These are phyloP conservation scores for Russula sp. DNA, from an alignment of 768 basidiomycete species.

Conservation along the genomic window DNA sequence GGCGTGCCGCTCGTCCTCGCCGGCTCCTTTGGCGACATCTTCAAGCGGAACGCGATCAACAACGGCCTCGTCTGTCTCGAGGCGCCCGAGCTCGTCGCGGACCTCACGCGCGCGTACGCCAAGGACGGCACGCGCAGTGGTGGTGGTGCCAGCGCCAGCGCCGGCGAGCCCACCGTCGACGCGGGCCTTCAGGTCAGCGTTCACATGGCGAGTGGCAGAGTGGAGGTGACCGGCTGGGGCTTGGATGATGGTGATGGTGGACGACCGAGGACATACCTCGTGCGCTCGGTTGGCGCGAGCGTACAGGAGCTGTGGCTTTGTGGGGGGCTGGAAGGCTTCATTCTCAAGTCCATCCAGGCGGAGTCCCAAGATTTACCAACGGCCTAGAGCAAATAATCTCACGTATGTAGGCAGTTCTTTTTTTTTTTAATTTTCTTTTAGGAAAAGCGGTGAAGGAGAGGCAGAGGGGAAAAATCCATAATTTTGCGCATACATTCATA, in stretches of 20 bases:
- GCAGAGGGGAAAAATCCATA: neutral
- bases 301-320: conserved; percentile 98
- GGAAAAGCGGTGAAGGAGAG: neutral
- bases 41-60: conserved; percentile 98
- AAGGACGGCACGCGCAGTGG: conserved; percentile 67
- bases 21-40: conserved; percentile 99
- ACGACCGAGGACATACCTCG: conserved; percentile 49
- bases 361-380: conserved; percentile 17
- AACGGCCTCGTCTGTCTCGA: conserved; percentile 95
- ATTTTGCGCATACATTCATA: neutral
- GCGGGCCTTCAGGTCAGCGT: conserved; percentile 58
- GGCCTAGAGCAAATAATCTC: neutral
- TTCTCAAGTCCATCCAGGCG: conserved; percentile 59
- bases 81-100: conserved; percentile 79
- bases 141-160: conserved; percentile 65
- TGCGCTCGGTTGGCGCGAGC: conserved; percentile 80
- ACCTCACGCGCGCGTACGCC: conserved; percentile 70
- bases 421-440: neutral
- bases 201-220: conserved; percentile 61
- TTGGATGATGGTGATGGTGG: conserved; percentile 30
- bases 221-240: conserved; percentile 40
- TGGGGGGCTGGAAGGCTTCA: conserved; percentile 88
- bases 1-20: conserved; percentile 90
- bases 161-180: conserved; percentile 82
- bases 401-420: neutral